Conservation (phyloP, 306 rosid genomes). For the Styphnolobium japonicum region DNA sequence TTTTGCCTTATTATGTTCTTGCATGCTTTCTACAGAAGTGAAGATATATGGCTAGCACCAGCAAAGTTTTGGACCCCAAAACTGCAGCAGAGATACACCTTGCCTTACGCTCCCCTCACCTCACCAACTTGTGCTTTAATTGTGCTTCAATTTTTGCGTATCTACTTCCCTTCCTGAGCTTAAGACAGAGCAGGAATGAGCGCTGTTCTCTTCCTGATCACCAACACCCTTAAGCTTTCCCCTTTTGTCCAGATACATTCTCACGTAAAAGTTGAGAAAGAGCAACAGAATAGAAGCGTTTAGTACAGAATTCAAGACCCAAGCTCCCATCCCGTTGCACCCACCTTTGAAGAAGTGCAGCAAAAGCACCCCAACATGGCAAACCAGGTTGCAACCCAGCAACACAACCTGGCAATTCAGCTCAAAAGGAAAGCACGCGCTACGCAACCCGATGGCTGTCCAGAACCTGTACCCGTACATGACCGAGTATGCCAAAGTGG, state of each 20-base stretch:
- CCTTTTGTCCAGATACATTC: slow-evolving; percentile 35
- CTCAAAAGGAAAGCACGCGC: slow-evolving; percentile 62
- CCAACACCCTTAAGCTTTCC: neutral
- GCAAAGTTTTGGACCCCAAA: neutral
- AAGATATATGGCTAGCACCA: neutral
- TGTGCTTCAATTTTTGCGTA: slow-evolving; percentile 14
- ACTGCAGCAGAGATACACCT: neutral
- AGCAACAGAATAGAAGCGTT: slow-evolving; percentile 55
- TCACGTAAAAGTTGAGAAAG: slow-evolving; percentile 61
- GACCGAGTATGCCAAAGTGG: slow-evolving; percentile 55
- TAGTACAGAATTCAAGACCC: slow-evolving; percentile 67
- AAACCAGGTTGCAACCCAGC: slow-evolving; percentile 61
- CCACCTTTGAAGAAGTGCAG: slow-evolving; percentile 69
- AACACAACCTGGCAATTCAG: slow-evolving; percentile 59
- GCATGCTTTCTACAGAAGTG: neutral
- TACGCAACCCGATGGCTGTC: slow-evolving; percentile 57
- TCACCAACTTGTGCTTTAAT: neutral
- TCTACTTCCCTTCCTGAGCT: neutral
- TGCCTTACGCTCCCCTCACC: too few species aligned
- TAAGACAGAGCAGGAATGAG: neutral
- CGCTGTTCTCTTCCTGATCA: neutral
- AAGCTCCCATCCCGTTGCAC: slow-evolving; percentile 87
- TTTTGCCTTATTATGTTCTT: neutral
- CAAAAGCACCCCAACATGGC: slow-evolving; percentile 70
- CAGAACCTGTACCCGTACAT: slow-evolving; percentile 74